phyloP scores from a whole-genome alignment of 2,329 filamentous ascomycete species.

The Cordyceps fumosorosea region DNA sequence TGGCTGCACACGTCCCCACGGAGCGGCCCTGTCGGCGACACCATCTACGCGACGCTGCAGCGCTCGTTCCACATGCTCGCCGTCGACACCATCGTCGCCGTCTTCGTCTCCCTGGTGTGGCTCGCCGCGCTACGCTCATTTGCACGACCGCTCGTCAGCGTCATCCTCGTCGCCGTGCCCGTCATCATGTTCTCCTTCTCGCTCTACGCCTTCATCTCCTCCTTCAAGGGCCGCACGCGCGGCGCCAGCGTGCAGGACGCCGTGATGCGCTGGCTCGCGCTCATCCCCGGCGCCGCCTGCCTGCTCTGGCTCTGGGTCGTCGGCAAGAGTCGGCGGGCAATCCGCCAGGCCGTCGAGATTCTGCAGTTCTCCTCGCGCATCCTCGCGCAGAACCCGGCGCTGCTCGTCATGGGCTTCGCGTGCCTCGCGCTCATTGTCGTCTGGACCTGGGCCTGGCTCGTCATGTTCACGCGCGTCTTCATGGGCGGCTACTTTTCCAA shows the following conservation, averaged over 20 bases:
- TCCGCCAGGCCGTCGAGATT: conserved; percentile 78
- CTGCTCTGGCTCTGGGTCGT: conserved; percentile 79
- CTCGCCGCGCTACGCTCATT: conserved; percentile 82
- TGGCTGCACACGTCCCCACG: conserved; percentile 77
- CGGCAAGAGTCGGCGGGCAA: conserved; percentile 69
- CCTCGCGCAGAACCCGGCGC: conserved; percentile 72
- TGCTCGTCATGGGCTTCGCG: conserved; percentile 76
- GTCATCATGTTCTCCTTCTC: conserved; percentile 83
- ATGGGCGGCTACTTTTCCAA: conserved; percentile 79
- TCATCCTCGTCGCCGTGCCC: conserved; percentile 78
- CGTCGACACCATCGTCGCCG: conserved; percentile 83
- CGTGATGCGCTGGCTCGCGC: conserved; percentile 79
- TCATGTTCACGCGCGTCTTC: conserved; percentile 94
- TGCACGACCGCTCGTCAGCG: conserved; percentile 72
- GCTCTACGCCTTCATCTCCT: conserved; percentile 84
- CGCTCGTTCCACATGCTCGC: conserved; percentile 84
- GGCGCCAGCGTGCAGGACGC: conserved; percentile 79
- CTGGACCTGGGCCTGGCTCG: conserved; percentile 95
- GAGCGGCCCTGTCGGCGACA: conserved; percentile 76
- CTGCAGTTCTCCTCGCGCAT: conserved; percentile 90
- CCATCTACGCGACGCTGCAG: conserved; percentile 83
- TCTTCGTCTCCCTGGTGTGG: conserved; percentile 86
- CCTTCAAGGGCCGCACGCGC: conserved; percentile 70
- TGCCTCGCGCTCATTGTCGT: conserved; percentile 68
- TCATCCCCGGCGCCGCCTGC: conserved; percentile 67